Evolutionary conservation across 768 basidiomycete genomes (phyloP), one percentile per base, ranked within the genome.

Genomic region (Saitozyma sp.): DNA sequence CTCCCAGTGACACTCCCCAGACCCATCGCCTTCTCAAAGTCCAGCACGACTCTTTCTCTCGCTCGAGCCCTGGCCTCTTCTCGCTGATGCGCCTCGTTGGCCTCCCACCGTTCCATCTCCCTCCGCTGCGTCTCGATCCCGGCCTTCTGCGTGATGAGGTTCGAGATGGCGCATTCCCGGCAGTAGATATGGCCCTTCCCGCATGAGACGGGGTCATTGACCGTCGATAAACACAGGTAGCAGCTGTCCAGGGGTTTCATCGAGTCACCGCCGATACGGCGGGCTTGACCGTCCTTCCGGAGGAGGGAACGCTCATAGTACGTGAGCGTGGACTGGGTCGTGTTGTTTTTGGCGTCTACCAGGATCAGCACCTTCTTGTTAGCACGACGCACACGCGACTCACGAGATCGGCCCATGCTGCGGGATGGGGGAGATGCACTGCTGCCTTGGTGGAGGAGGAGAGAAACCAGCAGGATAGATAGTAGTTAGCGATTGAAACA

Each of bases 211-310:
- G 95, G 92, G 56, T 92, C 89, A 53, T 90, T 82, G 6, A 91
- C 93, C 48, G 85, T 84, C 58, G 90, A 87, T 42, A 96, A 82
- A 78, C 95, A 99, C 13, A 96, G 84, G 6, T 89, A 84, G 76
- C 96, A 98, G 0, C 91, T 87, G 78, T 96, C 91, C 77, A 96
- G 93, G 56, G 85, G 85, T 45, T 92, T 87, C 89, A 94, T 91
- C 10, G 89, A 92, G 78, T 96, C 93, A 76, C 91, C 89, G 42
- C 92, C 93, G 75, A 93, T 64, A 6, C 80, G 73, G 61, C 70
- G 66, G 13, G 74, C 62, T 43, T 68, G 75, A 38, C 50, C 56
- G 41, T 65, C 67, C 46, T 70, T 67, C 4, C 69, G 65, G 7
- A 74, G 68, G 8, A 73, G 68, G 13, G 71, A 68, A 8, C 76